phyloP scores from a whole-genome alignment of 2,329 filamentous ascomycete genomes.

The Cercospora sojina region DNA sequence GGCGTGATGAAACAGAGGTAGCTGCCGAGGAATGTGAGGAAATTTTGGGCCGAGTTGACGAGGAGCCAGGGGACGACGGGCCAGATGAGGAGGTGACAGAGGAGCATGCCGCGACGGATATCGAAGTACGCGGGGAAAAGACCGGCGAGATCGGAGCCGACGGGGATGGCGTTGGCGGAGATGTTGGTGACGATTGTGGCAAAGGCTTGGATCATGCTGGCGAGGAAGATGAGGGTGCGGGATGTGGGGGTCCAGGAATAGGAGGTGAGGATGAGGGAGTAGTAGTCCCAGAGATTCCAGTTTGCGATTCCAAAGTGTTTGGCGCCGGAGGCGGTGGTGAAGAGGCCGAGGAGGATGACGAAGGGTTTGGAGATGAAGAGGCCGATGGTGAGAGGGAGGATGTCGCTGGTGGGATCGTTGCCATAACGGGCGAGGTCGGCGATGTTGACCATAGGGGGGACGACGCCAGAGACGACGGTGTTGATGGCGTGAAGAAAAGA shows the following conservation, averaged over 20 bases:
- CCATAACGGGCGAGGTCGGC: conserved; percentile 46
- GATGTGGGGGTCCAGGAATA: conserved; percentile 41
- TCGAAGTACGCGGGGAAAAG: conserved; percentile 46
- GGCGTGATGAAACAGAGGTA: conserved; percentile 47
- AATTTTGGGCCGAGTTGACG: conserved; percentile 42
- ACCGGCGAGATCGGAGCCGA: conserved; percentile 45
- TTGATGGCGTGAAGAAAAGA: conserved; percentile 46
- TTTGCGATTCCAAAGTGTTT: conserved; percentile 41
- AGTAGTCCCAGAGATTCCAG: conserved; percentile 51
- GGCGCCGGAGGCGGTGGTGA: conserved; percentile 42
- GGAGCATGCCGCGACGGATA: conserved; percentile 45
- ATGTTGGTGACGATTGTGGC: conserved; percentile 48
- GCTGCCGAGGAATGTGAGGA: conserved; percentile 46
- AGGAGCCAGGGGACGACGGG: conserved; percentile 47
- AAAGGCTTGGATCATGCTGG: conserved; percentile 39
- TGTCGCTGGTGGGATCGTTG: conserved; percentile 31
- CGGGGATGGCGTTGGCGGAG: conserved; percentile 44
- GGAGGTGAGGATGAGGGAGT: conserved; percentile 42
- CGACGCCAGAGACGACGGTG: conserved; percentile 39
- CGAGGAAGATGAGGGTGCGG: conserved; percentile 45
- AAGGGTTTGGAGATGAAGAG: conserved; percentile 43
- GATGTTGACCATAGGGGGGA: conserved; percentile 41
- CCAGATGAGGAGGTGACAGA: conserved; percentile 42
- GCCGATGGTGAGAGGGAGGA: conserved; percentile 38
- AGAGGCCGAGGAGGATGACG: conserved; percentile 45